Base-by-base conservation (phyloP, 345 rosid species). In the Lumnitzera littorea region DNA sequence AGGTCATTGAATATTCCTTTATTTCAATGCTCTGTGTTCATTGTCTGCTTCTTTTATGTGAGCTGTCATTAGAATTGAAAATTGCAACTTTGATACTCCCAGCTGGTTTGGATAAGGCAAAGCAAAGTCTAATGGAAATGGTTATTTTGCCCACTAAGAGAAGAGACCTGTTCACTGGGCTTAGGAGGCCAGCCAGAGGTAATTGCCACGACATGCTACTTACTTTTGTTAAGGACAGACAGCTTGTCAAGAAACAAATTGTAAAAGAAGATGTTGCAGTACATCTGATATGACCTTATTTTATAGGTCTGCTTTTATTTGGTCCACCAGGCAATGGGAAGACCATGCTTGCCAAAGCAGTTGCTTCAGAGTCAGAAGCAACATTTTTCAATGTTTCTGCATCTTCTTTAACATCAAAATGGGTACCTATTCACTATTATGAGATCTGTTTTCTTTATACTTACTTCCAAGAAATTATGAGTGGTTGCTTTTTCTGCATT, bases 281-380 rank as follows among this genome's bases (percentile, higher is more conserved):
- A 27, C 36, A 9, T 25, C 31, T 31, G 54, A 13, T 20, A 17
- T 53, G 24, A n/a, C 24, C 62, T 62, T 76, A 46, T 57, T 65
- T 29, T 68, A 57, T 63, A 91, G 98, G 98, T 65, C 63, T 92
- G 66, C 96, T 92, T 72, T 95, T 92, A 67, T 92, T 92, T 77
- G 96, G 98, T 47, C 98, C 98, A 61, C 98, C 96, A 65, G 98
- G 98, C 24, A 92, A 89, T 78, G 98, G 98, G 48, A 92, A 92
- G 74, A 92, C 98, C 57, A 92, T 92, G 98, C 96, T 92, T 75
- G 96, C 94, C 43, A 92, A 92, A 74, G 98, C 98, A 59, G 96
- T 92, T 11, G 96, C 98, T 57, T 92, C 98, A 4, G 96, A 92
- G 80, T 89, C 98, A 53, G 78, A 82, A 72, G 98, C 96, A 56